Evolutionary conservation across 2,329 filamentous ascomycete genomes (phyloP), one percentile per base, ranked within the genome.

Genomic region (Moelleriella libera): DNA sequence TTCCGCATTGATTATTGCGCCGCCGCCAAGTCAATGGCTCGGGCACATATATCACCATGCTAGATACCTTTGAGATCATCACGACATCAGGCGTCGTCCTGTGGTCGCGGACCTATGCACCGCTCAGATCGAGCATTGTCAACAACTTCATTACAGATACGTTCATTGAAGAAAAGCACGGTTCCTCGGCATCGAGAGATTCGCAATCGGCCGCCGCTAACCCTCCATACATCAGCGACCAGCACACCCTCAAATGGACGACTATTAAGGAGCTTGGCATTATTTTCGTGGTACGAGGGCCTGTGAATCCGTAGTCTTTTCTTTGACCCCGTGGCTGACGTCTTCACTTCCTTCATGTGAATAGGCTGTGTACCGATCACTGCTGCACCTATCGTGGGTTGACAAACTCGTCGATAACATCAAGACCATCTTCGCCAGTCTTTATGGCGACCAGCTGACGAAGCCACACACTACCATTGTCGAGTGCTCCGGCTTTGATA

Each of bases 331-430:
- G 21, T 21, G 21, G 21, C 21, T 21, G 21, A 21, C 21, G 21
- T 21, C 21, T 21, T 21, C 21, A 21, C 21, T 21, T 21, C 21
- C 2, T 21, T 3, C 21, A 21, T 21, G 21, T 21, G 2, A 21
- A 3, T 59, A 95, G 88, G 92, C 90, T 54, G 92, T 98, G 53
- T 98, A 98, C 65, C 86, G 94, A 62, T 96, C 89, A 40, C 79
- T 98, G 32, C 76, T 98, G 31, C 89, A 96, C 64, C 78, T 98
- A 7, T 89, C 86, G 10, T 98, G 94, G 92, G 87, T 97, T 54
- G 92, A 98, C 65, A 88, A 92, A 63, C 82, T 98, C 44, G 80
- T 98, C 55, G 90, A 96, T 60, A 94, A 97, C 59, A 88, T 97
- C 58, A 87, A 83, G 62, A 88, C 85, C 8, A 82, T 98, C 34